These are phyloP conservation scores for Trichoderma arundinaceum DNA, from an alignment of 2,329 filamentous ascomycete species.

Conservation along the genomic window DNA sequence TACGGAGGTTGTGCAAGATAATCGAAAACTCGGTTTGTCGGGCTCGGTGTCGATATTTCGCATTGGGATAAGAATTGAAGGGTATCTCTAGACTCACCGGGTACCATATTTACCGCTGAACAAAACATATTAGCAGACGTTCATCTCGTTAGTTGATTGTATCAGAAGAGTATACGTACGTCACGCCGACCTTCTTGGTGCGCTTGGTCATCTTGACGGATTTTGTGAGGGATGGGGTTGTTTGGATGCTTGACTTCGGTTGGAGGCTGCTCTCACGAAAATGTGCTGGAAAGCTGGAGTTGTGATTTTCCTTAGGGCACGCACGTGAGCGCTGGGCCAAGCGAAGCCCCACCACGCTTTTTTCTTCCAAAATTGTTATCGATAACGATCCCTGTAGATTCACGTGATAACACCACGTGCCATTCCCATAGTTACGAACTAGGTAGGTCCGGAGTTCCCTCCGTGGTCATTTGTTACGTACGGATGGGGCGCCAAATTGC, in stretches of 20 bases:
- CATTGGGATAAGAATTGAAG: constrained; percentile 7
- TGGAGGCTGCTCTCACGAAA: constrained; percentile 43
- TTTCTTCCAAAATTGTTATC: constrained; percentile 1
- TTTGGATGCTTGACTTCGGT: constrained; percentile 42
- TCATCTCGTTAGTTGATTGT: constrained; percentile 14
- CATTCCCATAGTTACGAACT: neutral
- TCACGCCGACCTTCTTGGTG: constrained; percentile 98
- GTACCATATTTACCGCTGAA: constrained; percentile 86
- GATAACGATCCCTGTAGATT: neutral
- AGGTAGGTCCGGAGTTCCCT: no score
- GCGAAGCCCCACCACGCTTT: constrained; percentile 34
- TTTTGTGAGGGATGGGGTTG: constrained; percentile 45
- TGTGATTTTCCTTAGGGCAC: constrained; percentile 53
- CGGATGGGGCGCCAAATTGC: constrained; percentile 8
- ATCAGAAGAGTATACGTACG: constrained; percentile 50
- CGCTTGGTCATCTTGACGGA: constrained; percentile 86
- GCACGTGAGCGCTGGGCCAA: constrained; percentile 46
- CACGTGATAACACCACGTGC: constrained; percentile 2
- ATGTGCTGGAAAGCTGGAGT: constrained; percentile 44
- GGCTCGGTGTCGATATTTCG: constrained; percentile 17
- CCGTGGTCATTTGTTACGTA: neutral
- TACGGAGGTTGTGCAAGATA: neutral
- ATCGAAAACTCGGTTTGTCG: constrained; percentile 27
- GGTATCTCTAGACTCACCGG: constrained; percentile 66
- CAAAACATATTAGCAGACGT: constrained; percentile 40